phyloP scores from a whole-genome alignment of 805 yeast genomes.

The Cyberlindnera mrakii region DNA sequence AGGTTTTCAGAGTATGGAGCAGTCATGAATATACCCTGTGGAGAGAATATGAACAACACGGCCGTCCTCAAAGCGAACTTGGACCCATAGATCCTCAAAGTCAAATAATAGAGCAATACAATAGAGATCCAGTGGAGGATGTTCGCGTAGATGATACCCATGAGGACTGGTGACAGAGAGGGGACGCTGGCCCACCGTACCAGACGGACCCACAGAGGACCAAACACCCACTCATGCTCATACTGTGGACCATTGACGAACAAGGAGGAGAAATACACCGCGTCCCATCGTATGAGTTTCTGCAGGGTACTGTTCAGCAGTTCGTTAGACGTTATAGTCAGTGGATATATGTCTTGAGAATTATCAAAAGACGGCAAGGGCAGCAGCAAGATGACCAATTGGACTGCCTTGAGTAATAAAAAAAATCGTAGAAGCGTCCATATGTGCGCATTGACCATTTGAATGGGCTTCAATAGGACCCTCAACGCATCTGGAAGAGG shows the following conservation, averaged over 20 bases:
- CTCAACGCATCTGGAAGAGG: neutral
- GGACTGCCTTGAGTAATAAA: neutral
- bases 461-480: neutral
- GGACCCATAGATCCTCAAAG: slow-evolving; percentile 30
- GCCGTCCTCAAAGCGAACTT: slow-evolving; percentile 32
- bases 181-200: slow-evolving; percentile 22
- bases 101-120: slow-evolving; percentile 42
- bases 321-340: neutral
- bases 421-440: neutral
- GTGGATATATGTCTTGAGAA: neutral
- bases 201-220: slow-evolving; percentile 67
- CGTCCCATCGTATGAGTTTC: slow-evolving; percentile 76
- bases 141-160: slow-evolving; percentile 47
- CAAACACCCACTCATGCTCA: slow-evolving; percentile 90
- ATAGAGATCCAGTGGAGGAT: slow-evolving; percentile 44
- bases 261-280: slow-evolving; percentile 64
- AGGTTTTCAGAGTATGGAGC: slow-evolving; percentile 73
- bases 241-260: slow-evolving; percentile 43
- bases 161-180: slow-evolving; percentile 13
- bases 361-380: slow-evolving; percentile 1
- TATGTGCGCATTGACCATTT: neutral
- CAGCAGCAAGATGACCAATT: neutral
- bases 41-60: slow-evolving; percentile 51
- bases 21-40: slow-evolving; percentile 75
- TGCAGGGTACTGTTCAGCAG: slow-evolving; percentile 18